Percentiles rank a stretch among this genome's conserved stretches.
These are phyloP conservation scores for Vitis hybrid DNA, from an alignment of 177 flowering plant species.

Conservation along the genomic window DNA sequence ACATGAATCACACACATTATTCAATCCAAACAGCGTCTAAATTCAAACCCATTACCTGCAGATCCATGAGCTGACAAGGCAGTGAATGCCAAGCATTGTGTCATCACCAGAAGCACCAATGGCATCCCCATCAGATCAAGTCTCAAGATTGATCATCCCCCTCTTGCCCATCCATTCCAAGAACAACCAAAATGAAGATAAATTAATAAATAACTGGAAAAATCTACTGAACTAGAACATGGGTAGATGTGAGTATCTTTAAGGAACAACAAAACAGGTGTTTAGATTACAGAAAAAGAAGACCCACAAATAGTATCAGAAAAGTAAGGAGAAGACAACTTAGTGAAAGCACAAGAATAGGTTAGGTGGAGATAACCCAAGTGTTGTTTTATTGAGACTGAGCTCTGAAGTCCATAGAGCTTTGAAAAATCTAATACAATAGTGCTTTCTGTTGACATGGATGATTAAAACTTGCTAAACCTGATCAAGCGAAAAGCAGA, in stretches of 20 bases:
- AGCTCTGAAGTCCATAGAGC: constrained; percentile 8
- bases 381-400: not conserved
- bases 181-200: constrained; percentile 5
- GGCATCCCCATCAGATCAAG: constrained; percentile 38
- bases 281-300: constrained; percentile 1
- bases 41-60: constrained; percentile 46
- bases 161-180: constrained; percentile 15
- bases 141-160: constrained; percentile 19
- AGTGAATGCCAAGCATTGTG: constrained; percentile 12
- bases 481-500: constrained; percentile 12
- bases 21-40: constrained; percentile 1
- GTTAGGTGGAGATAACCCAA: constrained; percentile 11
- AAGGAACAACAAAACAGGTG: constrained; percentile 4
- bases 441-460: not conserved
- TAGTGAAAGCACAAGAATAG: constrained; percentile 1
- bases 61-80: constrained; percentile 38
- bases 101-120: constrained; percentile 22
- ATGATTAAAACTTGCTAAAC: not conserved
- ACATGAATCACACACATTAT: not conserved
- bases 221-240: constrained; percentile 1
- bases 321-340: constrained; percentile 5
- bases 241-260: constrained; percentile 2
- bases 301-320: constrained; percentile 18
- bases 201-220: constrained; percentile 4
- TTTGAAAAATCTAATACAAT: constrained; percentile 9